These are phyloP conservation scores for Sporothrix dimorphospora DNA, from an alignment of 2,329 filamentous ascomycete genomes.

Conservation along the genomic window DNA sequence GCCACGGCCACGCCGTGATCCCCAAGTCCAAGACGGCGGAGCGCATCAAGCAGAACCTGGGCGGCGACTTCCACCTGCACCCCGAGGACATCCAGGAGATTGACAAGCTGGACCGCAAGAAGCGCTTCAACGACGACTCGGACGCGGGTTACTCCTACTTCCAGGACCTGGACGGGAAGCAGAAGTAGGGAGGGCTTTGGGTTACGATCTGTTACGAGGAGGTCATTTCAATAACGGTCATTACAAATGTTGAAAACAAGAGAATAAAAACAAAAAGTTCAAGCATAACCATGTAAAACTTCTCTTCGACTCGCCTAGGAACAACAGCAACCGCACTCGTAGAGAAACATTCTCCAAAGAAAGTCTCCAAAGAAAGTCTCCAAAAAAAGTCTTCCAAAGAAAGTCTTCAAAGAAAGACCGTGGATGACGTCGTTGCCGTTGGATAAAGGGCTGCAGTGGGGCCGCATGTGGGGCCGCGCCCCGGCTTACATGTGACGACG, in stretches of 20 bases:
- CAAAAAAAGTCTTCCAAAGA: too few species aligned
- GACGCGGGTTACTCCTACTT: constrained; percentile 14
- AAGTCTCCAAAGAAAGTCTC: too few species aligned
- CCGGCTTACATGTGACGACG: background rate
- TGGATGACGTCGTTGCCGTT: constrained; percentile 8
- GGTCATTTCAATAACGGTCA: too few species aligned
- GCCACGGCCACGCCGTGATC: constrained; percentile 77
- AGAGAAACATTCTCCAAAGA: too few species aligned
- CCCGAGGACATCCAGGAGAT: constrained; percentile 22
- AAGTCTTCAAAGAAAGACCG: too few species aligned
- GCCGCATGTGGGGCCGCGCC: background rate
- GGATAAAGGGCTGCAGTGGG: background rate
- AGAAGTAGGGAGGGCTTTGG: background rate
- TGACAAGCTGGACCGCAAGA: constrained; percentile 17
- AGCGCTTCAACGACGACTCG: constrained; percentile 25
- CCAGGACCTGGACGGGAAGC: constrained; percentile 14
- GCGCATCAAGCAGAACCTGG: constrained; percentile 60
- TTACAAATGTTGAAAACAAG: too few species aligned
- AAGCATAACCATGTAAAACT: too few species aligned
- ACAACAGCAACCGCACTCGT: too few species aligned
- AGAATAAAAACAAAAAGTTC: too few species aligned
- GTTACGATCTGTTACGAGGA: too few species aligned
- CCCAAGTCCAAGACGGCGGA: constrained; percentile 65
- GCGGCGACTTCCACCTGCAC: constrained; percentile 3
- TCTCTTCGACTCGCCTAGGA: too few species aligned